Percentiles rank a stretch among this genome's conserved stretches.
Conservation (phyloP, 805 yeast species). For the Hanseniaspora jakobsenii region DNA sequence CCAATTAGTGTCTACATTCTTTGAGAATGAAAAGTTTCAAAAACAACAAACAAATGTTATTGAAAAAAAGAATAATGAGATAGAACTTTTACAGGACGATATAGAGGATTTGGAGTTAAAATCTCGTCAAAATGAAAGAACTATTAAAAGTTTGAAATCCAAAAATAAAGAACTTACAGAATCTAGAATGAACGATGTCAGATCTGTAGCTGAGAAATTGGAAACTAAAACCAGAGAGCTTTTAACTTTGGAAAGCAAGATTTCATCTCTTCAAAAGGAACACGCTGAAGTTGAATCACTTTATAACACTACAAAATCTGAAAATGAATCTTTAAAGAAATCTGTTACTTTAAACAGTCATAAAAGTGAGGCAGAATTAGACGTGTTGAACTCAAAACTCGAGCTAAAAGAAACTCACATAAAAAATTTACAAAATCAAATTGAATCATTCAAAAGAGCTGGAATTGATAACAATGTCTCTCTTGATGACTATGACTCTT, state of each 20-base stretch:
- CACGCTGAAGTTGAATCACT: neutral
- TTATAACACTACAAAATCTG: neutral
- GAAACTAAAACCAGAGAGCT: neutral
- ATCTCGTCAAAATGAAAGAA: constrained; percentile 12
- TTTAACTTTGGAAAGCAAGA: neutral
- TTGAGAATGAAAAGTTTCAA: constrained; percentile 15
- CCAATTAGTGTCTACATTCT: neutral
- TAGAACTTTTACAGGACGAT: constrained; percentile 19
- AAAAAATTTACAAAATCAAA: constrained; percentile 2
- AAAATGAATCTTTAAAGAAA: neutral
- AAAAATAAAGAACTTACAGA: constrained; percentile 16
- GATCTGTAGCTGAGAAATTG: neutral
- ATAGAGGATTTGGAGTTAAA: constrained; percentile 19
- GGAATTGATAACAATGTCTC: constrained; percentile 9
- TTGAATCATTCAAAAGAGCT: constrained; percentile 4
- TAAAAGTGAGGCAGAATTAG: neutral
- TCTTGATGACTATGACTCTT: constrained; percentile 7
- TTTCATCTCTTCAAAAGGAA: neutral
- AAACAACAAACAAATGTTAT: constrained; percentile 21
- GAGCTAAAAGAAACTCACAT: constrained; percentile 6
- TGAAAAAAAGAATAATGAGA: constrained; percentile 20
- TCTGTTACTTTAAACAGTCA: neutral
- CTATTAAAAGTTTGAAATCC: constrained; percentile 15
- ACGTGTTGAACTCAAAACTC: constrained; percentile 5
- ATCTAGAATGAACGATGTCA: neutral